phyloP scores from a whole-genome alignment of 2,329 filamentous ascomycete genomes.

The Mycogone perniciosa region DNA sequence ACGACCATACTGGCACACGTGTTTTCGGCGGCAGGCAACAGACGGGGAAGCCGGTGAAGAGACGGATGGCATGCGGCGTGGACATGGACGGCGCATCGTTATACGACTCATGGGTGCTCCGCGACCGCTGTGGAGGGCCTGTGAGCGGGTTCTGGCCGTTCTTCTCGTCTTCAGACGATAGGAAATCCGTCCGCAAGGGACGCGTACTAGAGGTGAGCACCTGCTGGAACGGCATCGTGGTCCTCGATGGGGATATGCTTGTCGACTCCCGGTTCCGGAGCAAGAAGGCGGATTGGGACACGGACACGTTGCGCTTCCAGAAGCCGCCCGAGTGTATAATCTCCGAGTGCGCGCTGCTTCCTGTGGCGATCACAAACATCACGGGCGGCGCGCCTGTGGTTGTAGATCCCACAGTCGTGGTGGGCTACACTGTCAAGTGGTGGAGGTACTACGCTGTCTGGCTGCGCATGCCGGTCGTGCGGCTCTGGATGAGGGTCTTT shows the following conservation, averaged over 20 bases:
- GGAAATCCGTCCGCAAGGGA: conserved; percentile 5
- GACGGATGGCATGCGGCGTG: conserved; percentile 12
- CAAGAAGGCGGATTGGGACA: conserved; percentile 5
- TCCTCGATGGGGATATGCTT: conserved; percentile 13
- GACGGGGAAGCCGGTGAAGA: not conserved
- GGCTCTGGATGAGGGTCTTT: conserved; percentile 11
- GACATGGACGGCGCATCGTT: conserved; percentile 13
- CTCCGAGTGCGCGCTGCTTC: conserved; percentile 12
- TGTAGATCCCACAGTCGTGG: conserved; percentile 9
- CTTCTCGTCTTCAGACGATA: conserved; percentile 9
- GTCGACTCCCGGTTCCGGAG: conserved; percentile 7
- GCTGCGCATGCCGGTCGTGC: conserved; percentile 11
- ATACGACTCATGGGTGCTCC: conserved; percentile 14
- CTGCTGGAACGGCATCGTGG: conserved; percentile 14
- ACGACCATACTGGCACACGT: no score
- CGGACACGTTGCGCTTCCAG: conserved; percentile 10
- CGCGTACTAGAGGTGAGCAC: conserved; percentile 10
- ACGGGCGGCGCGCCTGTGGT: conserved; percentile 12
- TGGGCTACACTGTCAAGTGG: conserved; percentile 10
- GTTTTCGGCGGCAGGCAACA: not conserved
- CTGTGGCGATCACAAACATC: conserved; percentile 8
- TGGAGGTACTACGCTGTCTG: conserved; percentile 13
- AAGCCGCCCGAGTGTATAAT: conserved; percentile 12
- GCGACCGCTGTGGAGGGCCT: conserved; percentile 10
- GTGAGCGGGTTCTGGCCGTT: conserved; percentile 14